A percentile compares a stretch with the other conserved stretches of the same genome.
Evolutionary conservation across 495 filamentous ascomycete species (phyloP).

Genomic region (Xylaria scruposa): DNA sequence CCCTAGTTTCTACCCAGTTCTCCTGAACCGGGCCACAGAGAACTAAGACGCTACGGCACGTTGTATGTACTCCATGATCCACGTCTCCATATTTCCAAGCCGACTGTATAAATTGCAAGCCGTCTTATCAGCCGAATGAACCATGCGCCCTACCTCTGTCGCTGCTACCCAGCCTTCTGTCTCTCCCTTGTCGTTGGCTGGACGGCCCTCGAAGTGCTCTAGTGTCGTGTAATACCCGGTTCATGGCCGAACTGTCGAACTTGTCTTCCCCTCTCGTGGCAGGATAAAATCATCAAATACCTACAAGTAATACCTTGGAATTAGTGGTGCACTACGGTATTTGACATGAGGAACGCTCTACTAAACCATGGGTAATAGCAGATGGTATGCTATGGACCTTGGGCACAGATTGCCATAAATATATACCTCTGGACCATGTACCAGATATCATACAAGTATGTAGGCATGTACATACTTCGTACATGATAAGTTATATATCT

Average conservation of each 20-base stretch:
- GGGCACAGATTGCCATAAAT: not conserved
- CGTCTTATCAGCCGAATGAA: slow-evolving; percentile 23
- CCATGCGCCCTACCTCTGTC: slow-evolving; percentile 22
- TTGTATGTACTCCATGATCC: slow-evolving; percentile 3
- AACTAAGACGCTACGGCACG: not conserved
- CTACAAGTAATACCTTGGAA: not conserved
- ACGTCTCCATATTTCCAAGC: slow-evolving; percentile 9
- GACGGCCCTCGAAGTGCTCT: slow-evolving; percentile 1
- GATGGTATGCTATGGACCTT: not conserved
- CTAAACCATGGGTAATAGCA: not conserved
- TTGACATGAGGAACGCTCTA: not conserved
- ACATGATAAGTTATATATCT: not conserved
- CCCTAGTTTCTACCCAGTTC: not conserved
- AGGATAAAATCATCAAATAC: not conserved
- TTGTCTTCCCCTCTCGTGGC: not conserved
- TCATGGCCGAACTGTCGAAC: slow-evolving; percentile 30
- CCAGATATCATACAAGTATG: not conserved
- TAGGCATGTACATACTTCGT: not conserved
- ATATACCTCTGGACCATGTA: not conserved
- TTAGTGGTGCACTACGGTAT: not conserved
- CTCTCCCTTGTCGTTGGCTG: slow-evolving; percentile 20
- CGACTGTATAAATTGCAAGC: slow-evolving; percentile 13
- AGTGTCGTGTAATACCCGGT: slow-evolving; percentile 15
- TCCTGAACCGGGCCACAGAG: slow-evolving; percentile 2
- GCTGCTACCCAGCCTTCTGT: slow-evolving; percentile 21